Conservation (phyloP, 2,329 filamentous ascomycete species). For the Exophiala alcalophila region DNA sequence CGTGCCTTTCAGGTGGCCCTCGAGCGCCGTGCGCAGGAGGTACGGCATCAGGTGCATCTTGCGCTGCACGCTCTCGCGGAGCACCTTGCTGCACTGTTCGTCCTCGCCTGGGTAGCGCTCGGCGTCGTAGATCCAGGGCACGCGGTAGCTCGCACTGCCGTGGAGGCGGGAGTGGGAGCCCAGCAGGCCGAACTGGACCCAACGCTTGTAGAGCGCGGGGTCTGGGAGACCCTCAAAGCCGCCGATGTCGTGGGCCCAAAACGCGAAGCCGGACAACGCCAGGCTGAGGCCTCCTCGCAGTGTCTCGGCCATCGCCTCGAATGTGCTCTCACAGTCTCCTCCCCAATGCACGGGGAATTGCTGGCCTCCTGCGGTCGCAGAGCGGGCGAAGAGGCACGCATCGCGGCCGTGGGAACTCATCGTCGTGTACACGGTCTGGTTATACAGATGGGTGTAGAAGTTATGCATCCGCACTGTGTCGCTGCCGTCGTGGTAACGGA, state of each 20-base stretch:
- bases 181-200: conserved; percentile 72
- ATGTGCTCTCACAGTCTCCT: conserved; percentile 71
- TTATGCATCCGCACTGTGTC: conserved; percentile 71
- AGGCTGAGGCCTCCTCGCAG: conserved; percentile 64
- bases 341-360: conserved; percentile 70
- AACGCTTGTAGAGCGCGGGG: conserved; percentile 71
- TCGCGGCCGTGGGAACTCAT: conserved; percentile 47
- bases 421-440: conserved; percentile 65
- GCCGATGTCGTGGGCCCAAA: conserved; percentile 69
- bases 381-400: conserved; percentile 64
- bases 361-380: conserved; percentile 66
- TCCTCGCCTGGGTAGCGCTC: conserved; percentile 22
- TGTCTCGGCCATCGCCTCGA: conserved; percentile 70
- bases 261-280: conserved; percentile 62
- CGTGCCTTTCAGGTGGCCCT: conserved; percentile 53
- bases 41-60: conserved; percentile 60
- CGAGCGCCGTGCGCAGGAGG: conserved; percentile 52
- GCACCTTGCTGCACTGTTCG: conserved; percentile 57
- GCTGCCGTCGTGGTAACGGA: conserved; percentile 61
- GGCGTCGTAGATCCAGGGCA: conserved; percentile 69
- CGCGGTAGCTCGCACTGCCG: conserved; percentile 67
- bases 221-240: conserved; percentile 67
- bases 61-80: conserved; percentile 52
- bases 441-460: conserved; percentile 72
- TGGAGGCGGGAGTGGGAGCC: conserved; percentile 69